Base-by-base conservation (phyloP, 1,284 basidiomycete genomes). In the Pulveroboletus sp. region DNA sequence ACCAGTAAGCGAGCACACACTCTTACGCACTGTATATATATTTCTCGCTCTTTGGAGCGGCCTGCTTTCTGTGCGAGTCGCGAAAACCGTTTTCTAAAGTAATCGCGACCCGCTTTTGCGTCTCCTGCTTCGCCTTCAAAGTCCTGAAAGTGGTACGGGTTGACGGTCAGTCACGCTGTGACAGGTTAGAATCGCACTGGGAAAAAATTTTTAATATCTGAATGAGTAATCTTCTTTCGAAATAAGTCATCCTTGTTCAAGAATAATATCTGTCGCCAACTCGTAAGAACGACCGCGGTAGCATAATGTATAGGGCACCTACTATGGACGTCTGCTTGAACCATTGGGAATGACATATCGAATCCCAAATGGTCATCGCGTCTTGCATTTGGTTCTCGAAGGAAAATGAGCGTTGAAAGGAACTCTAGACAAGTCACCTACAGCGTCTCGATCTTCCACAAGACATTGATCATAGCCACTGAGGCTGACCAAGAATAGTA, bases 321-420 rank as follows among this genome's bases (percentile, higher is more conserved):
- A 93, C 92, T 64, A 96, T 94, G 5, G 92, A 94, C 1, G 94
- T 94, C 62, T 89, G 83, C 71, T 89, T 86, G 76, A 98, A 97
- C 94, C 94, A 94, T 65, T 93, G 91, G 24, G 91, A 93, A 70
- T 93, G 91, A 75, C 91, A 92, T 78, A 95, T 93, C 43, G 92
- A 95, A 69, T 96, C 94, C 86, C 94, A 97, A 46, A 97, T 92
- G 48, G 93, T 92, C 82, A 97, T 87, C 1, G 94, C 92, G 67
- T 96, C 95, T 76, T 94, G 90, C 94, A 97, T 96, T 87, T 91
- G 93, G 74, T 93, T 95, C 90, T 93, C 65, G 14, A 58, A 29
- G n/a, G 42, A 9, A 25, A n/a, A 36, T 54, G 36, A 57, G 49
- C 15, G 18, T 31, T 24, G 28, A 48, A 43, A 43, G 50, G 22